Conservation (phyloP, 768 basidiomycete genomes). For the Butyriboletus loyo region DNA sequence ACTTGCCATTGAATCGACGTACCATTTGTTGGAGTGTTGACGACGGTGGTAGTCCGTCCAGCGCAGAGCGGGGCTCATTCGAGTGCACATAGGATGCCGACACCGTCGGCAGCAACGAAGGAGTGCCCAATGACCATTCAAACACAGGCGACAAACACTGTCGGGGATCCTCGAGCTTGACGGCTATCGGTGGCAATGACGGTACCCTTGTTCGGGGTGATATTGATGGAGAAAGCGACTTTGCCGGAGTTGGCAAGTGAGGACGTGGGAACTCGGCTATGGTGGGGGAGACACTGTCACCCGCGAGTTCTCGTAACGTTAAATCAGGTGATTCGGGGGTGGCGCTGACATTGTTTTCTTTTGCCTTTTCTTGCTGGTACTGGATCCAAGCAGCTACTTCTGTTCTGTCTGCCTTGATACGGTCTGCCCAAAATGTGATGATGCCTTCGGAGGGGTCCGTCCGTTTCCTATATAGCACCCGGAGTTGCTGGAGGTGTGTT, state of each 20-base stretch:
- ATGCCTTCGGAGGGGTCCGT: conserved; percentile 18
- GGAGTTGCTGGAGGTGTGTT: conserved; percentile 22
- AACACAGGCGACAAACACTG: not conserved
- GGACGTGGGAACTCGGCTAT: conserved; percentile 9
- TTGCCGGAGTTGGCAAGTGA: conserved; percentile 30
- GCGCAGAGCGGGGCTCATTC: not conserved
- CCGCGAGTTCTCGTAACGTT: not conserved
- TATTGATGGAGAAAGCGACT: conserved; percentile 20
- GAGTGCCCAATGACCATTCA: not conserved
- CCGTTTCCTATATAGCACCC: conserved; percentile 14
- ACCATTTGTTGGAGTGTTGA: conserved; percentile 1
- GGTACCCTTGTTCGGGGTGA: conserved; percentile 11
- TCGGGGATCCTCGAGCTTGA: conserved; percentile 25
- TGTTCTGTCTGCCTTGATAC: conserved; percentile 15
- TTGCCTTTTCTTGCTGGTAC: conserved; percentile 29
- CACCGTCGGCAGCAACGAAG: not conserved
- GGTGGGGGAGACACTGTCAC: conserved; percentile 14
- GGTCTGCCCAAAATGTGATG: conserved; percentile 26
- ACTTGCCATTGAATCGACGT: not conserved
- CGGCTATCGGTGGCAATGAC: conserved; percentile 31
- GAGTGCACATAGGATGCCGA: not conserved
- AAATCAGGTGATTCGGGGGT: conserved; percentile 14
- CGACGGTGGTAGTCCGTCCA: conserved; percentile 6
- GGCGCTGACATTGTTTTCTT: not conserved
- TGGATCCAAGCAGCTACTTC: conserved; percentile 26